Evolutionary conservation across 2,329 filamentous ascomycete species (phyloP).

Genomic region (Cadophora sp.): DNA sequence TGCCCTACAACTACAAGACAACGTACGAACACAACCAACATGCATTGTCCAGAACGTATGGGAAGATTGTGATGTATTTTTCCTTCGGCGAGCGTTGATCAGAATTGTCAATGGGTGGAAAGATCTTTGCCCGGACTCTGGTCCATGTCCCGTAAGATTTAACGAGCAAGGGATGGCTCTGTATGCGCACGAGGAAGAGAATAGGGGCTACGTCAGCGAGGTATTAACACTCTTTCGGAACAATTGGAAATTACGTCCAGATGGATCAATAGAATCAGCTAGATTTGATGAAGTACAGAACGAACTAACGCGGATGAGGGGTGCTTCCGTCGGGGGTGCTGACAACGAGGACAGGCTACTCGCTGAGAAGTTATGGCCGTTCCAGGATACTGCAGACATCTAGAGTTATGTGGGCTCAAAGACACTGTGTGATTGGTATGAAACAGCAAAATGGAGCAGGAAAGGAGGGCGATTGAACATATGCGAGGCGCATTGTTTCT

Average conservation of each 20-base stretch:
- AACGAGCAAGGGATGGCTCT: conserved; percentile 26
- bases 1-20: conserved; percentile 26
- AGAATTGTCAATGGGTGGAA: conserved; percentile 23
- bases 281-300: conserved; percentile 26
- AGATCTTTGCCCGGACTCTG: conserved; percentile 25
- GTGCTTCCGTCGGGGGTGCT: conserved; percentile 25
- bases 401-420: no score
- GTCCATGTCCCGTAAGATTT: conserved; percentile 29
- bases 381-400: conserved; percentile 20
- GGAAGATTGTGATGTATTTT: conserved; percentile 25
- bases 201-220: conserved; percentile 18
- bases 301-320: conserved; percentile 23
- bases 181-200: conserved; percentile 23
- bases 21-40: conserved; percentile 19
- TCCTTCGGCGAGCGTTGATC: conserved; percentile 27
- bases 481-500: no score
- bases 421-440: no score
- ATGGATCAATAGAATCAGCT: conserved; percentile 23
- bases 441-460: no score
- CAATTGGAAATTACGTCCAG: conserved; percentile 23
- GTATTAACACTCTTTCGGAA: conserved; percentile 27
- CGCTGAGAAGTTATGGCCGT: conserved; percentile 28
- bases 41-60: conserved; percentile 23
- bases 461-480: no score
- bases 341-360: conserved; percentile 26